Evolutionary conservation across 1,284 basidiomycete species (phyloP), one percentile per base, ranked within the genome.

Genomic region (Sporisorium graminicola): DNA sequence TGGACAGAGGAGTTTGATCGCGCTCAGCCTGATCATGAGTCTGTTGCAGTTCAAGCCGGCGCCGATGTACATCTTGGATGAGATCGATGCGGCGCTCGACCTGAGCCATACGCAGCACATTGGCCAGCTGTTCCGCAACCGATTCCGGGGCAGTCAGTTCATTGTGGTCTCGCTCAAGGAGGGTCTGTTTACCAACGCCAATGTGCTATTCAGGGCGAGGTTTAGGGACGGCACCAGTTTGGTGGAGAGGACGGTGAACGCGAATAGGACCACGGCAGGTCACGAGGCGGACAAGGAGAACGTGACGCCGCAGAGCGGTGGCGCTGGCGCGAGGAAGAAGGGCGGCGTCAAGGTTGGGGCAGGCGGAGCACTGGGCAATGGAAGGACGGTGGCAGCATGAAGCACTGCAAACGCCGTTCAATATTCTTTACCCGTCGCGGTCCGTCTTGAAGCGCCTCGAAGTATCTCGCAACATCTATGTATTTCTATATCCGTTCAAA

Each of bases 61-160:
- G n/a, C 97, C 95, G 0, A 96, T 99, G 94, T 98, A 99, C 86
- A 98, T 99, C 83, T 90, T 99, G 24, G 97, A 99, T 87, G 97
- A 99, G 87, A 97, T 99, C 80, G 95, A 98, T 86, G 94, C 95
- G 0, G 95, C 95, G 6, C 90, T 98, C 49, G 96, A 99, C 87
- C 88, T 98, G 24, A 95, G 94, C 52, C 95, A 98, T 83, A 98
- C 96, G 9, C 77, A 97, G 83, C 94, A 98, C 86, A 98, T 99
- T 72, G 96, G 96, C 26, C 94, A 95, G 80, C 90, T 98, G 18
- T 98, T 98, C 90, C 90, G 93, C 53, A 96, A 92, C 51, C 91
- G 97, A n/a, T 99, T 99, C 90, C 94, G 94, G 86, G 96, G 96
- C 51, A 93, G 92, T 20, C 96, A 98, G 86, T 98, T 99, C 87